Base-by-base conservation (phyloP, 805 yeast species). In the Ogataea corticis region DNA sequence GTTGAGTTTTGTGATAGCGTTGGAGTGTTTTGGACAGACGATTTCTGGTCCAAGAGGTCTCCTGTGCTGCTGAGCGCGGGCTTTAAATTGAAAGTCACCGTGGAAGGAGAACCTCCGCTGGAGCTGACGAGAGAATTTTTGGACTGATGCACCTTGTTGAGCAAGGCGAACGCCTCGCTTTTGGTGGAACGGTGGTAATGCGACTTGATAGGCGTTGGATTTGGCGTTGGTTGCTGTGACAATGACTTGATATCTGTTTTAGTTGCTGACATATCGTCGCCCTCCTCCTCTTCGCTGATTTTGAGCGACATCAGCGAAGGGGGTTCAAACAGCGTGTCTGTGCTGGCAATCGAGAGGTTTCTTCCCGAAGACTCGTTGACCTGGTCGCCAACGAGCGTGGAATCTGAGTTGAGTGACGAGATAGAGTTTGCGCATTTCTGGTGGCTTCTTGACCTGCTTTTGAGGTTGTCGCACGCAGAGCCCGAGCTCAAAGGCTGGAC, bases 281-380 rank as follows among this genome's bases (percentile, higher is more conserved):
- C 50, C 21, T 52, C 57, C 7, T 49, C 58, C 25, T 52, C 59
- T 41, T 54, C 58, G 30, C 39, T 50, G 19, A 52, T 56, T 19
- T 47, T 49, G 19, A 45, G 41, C 13, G 51, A 38, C 33, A 44
- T 41, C 9, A 56, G 38, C 33, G 49, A 53, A 6, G 51, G 49
- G 2, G 48, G 41, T 10, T 53, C 60, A 15, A 47, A 46, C n/a
- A 56, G 36, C 9, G 60, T 56, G n/a, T 56, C 60, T 2, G 57
- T 45, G 38, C 55, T 49, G 7, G 56, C 51, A 1, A 52, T 48
- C 5, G 60, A 56, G 12, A 44, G 25, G 35, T 50, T 48, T 34
- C 51, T 41, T 18, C 41, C 41, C 5, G 14, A 30, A 1, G 38
- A 12, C 2, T 46, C 42, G 27, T 31, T 35, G 4, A 42, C 13